phyloP scores from a whole-genome alignment of 2,329 filamentous ascomycete species.

The Sporothrix dimorphospora region DNA sequence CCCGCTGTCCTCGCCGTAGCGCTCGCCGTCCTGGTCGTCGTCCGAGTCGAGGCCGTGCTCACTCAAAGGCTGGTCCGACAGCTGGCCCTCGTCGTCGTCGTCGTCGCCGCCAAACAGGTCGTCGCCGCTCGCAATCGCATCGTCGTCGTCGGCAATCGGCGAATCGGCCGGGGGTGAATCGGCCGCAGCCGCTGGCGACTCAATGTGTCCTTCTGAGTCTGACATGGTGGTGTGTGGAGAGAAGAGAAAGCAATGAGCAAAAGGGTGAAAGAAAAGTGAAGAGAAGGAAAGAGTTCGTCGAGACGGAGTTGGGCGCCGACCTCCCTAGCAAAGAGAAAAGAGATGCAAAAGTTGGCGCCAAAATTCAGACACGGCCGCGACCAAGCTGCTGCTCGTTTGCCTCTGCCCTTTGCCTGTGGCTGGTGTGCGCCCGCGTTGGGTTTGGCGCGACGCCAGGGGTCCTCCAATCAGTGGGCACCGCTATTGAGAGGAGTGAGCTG shows the following conservation, averaged over 20 bases:
- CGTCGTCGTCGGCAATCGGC: constrained; percentile 25
- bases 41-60: constrained; percentile 64
- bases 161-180: constrained; percentile 23
- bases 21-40: constrained; percentile 48
- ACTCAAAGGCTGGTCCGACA: constrained; percentile 63
- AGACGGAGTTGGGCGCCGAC: background rate
- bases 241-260: background rate
- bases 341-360: constrained; percentile 16
- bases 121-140: constrained; percentile 30
- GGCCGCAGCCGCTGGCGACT: constrained; percentile 28
- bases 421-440: constrained; percentile 23
- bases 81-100: constrained; percentile 65
- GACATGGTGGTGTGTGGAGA: constrained; percentile 29
- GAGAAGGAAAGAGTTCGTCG: background rate
- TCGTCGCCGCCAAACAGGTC: constrained; percentile 39
- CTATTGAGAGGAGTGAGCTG: background rate
- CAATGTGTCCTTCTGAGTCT: constrained; percentile 32
- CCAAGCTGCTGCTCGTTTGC: background rate
- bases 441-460: constrained; percentile 3
- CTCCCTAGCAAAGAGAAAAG: constrained; percentile 12
- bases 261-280: background rate
- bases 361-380: constrained; percentile 15
- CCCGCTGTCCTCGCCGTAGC: constrained; percentile 35
- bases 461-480: background rate
- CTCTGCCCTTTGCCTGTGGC: constrained; percentile 20